Conservation (phyloP, 371 early-diverging fungal species). For the Mucor mucedo region DNA sequence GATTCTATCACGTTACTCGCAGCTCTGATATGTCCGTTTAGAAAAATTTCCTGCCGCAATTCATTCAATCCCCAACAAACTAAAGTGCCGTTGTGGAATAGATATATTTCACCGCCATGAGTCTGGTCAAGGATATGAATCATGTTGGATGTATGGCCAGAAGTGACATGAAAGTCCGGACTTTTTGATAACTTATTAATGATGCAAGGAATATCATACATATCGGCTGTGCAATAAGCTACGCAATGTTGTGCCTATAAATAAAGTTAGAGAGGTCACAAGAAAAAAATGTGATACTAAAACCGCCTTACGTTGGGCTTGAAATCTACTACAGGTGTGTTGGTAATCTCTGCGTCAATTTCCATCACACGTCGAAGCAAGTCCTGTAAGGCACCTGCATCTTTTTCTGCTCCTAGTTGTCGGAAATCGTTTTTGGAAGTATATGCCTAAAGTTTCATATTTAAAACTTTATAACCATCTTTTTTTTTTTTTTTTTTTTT, state of each 20-base stretch:
- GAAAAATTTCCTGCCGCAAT: slow-evolving; percentile 8
- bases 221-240: slow-evolving; percentile 34
- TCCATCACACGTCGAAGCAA: slow-evolving; percentile 40
- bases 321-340: slow-evolving; percentile 18
- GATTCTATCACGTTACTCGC: neutral
- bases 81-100: slow-evolving; percentile 35
- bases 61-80: slow-evolving; percentile 31
- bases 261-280: too few species aligned
- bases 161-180: neutral
- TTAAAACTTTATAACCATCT: neutral
- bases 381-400: slow-evolving; percentile 39
- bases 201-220: slow-evolving; percentile 11
- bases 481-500: neutral
- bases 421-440: slow-evolving; percentile 18
- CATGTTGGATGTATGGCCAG: slow-evolving; percentile 9
- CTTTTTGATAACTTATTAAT: neutral
- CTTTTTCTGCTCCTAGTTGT: slow-evolving; percentile 30
- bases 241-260: slow-evolving; percentile 33
- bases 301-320: slow-evolving; percentile 28
- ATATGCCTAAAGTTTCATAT: neutral
- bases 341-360: slow-evolving; percentile 36
- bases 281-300: neutral
- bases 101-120: slow-evolving; percentile 37
- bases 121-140: slow-evolving; percentile 21
- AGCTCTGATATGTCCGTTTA: slow-evolving; percentile 6